Evolutionary conservation across 495 filamentous ascomycete species (phyloP), one percentile per base, ranked within the genome.

Genomic region (Penicillium ucsense): DNA sequence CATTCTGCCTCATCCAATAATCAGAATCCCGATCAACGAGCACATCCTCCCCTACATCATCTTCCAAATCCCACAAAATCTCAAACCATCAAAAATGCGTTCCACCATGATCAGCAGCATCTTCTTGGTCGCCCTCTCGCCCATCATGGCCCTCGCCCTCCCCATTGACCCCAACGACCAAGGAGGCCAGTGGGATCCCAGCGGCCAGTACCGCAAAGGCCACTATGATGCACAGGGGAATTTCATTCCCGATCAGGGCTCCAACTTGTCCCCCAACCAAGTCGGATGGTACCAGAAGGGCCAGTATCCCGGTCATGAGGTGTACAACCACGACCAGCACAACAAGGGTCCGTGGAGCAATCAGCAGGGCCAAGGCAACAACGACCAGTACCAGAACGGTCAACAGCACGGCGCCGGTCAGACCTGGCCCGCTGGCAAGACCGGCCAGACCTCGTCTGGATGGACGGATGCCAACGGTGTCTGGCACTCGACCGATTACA

Each of bases 121-220:
- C 35, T 46, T 59, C n/a, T 38, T 61, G 7, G 30, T 61, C 55
- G 55, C 55, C 8, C 34, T 55, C 43, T 59, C 59, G 20, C 58
- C 59, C 30, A 45, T 61, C 34, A 43, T 53, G 20, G 44, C 53
- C 12, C 52, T 61, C 39, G 59, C 55, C 7, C 53, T 61, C 8
- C 59, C 59, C 3, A 48, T 61, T 29, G 55, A 55, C 46, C 59
- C 59, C 41, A 59, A 53, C 12, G 46, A 54, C 36, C 50, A 56
- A 28, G 35, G 49, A 36, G 59, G 55, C 28, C 45, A 51, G 6
- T 59, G 55, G 55, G 55, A 61, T 29, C 55, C 55, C 3, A 52
- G 43, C 43, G 59, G 55, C 20, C 52, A 61, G 34, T 59, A 61
- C 43, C 55, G 50, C 32, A 59, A 56, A 33, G 52, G 55, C 6